These are phyloP conservation scores for Backusella australiensis DNA, from an alignment of 192 early-diverging fungal species.

Conservation along the genomic window DNA sequence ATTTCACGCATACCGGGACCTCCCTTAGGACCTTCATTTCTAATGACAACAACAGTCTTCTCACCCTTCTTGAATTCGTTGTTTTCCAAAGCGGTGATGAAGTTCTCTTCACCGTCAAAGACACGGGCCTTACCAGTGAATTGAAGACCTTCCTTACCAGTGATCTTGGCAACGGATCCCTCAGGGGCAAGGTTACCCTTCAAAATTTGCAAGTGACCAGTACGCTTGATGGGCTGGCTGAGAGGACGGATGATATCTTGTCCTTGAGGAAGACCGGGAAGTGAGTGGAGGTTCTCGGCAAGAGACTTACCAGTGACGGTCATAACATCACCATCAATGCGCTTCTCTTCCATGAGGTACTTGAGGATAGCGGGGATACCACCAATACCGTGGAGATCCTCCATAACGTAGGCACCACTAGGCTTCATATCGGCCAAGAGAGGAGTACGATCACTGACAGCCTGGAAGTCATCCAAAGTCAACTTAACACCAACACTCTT, in stretches of 20 bases:
- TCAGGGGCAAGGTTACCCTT: constrained; percentile 93
- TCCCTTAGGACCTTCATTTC: constrained; percentile 97
- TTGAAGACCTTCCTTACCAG: constrained; percentile 94
- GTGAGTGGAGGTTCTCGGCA: constrained; percentile 81
- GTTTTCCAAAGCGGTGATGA: constrained; percentile 86
- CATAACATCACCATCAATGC: constrained; percentile 85
- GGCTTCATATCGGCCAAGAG: constrained; percentile 99
- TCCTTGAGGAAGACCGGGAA: constrained; percentile 73
- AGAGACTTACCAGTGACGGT: constrained; percentile 98
- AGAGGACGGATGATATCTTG: constrained; percentile 90
- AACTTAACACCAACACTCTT: constrained; percentile 79
- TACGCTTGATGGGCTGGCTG: constrained; percentile 85
- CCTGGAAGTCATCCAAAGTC: constrained; percentile 95
- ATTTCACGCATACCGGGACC: constrained; percentile 99
- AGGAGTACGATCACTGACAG: constrained; percentile 83
- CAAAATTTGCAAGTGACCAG: constrained; percentile 95
- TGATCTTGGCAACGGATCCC: constrained; percentile 98
- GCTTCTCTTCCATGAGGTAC: constrained; percentile 83
- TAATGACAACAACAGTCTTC: constrained; percentile 82
- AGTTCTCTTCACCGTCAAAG: constrained; percentile 90
- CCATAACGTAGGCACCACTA: constrained; percentile 98
- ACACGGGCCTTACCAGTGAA: constrained; percentile 90
- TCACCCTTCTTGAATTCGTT: constrained; percentile 90
- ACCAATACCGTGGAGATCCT: constrained; percentile 89
- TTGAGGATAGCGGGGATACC: constrained; percentile 95